Evolutionary conservation across 495 filamentous ascomycete genomes (phyloP).

Genomic region (Xylaria acuta): DNA sequence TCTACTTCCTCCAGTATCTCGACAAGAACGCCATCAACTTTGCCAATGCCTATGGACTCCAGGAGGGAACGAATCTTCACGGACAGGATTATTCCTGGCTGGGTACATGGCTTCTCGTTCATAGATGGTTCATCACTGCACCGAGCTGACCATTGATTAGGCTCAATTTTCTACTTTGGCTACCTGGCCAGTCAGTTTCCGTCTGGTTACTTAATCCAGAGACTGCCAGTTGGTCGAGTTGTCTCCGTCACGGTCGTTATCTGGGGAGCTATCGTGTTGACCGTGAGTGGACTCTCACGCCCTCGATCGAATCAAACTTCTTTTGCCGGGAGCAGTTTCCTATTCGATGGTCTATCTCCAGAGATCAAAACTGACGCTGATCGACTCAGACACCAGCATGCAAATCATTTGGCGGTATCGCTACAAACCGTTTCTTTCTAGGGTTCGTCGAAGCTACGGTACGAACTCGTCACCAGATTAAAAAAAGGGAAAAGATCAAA

Average conservation of each 20-base stretch:
- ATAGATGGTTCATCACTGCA: constrained; percentile 13
- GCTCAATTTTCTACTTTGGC: constrained; percentile 33
- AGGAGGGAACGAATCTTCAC: constrained; percentile 56
- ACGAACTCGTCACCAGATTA: neutral
- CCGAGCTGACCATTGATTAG: constrained; percentile 11
- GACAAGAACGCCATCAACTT: constrained; percentile 69
- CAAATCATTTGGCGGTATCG: constrained; percentile 55
- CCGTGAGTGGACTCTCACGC: constrained; percentile 10
- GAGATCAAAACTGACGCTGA: constrained; percentile 38
- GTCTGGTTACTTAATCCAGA: constrained; percentile 58
- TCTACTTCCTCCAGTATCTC: constrained; percentile 63
- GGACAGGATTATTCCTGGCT: constrained; percentile 66
- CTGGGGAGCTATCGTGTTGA: constrained; percentile 25
- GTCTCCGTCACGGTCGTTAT: constrained; percentile 46
- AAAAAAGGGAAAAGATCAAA: neutral
- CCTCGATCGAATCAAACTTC: constrained; percentile 7
- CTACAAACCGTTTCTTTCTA: constrained; percentile 59
- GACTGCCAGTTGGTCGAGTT: constrained; percentile 59
- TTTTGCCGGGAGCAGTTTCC: constrained; percentile 18
- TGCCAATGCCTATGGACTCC: constrained; percentile 63
- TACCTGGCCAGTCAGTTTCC: constrained; percentile 61
- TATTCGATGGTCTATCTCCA: too few species aligned
- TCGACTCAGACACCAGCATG: constrained; percentile 55
- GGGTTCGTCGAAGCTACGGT: constrained; percentile 61
- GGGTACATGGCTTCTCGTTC: constrained; percentile 13